These are phyloP conservation scores for Haberlea rhodopensis DNA, from an alignment of 257 asterid species.

Conservation along the genomic window DNA sequence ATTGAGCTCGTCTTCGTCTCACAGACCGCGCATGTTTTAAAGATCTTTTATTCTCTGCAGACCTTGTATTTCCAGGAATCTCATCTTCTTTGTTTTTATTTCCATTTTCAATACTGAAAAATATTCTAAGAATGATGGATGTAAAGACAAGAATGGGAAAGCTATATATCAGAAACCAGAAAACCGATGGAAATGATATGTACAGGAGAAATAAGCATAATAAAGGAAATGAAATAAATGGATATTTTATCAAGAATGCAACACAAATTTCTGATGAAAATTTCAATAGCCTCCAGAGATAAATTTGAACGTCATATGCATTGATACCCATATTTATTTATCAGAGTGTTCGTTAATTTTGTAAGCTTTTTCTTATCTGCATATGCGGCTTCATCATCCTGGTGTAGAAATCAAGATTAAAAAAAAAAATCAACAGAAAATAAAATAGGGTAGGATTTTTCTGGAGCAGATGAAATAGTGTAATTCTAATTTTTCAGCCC, in stretches of 20 bases:
- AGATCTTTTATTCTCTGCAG: constrained; percentile 25
- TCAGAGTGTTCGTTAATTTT: neutral
- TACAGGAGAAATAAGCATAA: constrained; percentile 40
- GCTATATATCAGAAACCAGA: constrained; percentile 55
- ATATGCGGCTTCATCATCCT: neutral
- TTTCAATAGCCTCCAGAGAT: constrained; percentile 33
- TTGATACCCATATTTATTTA: constrained; percentile 43
- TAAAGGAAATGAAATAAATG: constrained; percentile 39
- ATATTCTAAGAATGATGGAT: constrained; percentile 28
- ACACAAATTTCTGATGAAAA: constrained; percentile 33
- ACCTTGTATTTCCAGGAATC: constrained; percentile 2
- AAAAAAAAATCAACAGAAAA: constrained; percentile 13
- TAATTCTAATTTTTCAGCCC: constrained; percentile 10
- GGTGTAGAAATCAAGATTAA: neutral
- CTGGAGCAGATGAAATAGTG: neutral
- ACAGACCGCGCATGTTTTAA: constrained; percentile 59
- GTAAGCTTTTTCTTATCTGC: neutral
- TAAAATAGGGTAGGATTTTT: neutral
- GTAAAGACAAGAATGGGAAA: constrained; percentile 34
- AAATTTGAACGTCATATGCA: constrained; percentile 44
- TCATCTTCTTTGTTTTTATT: constrained; percentile 18
- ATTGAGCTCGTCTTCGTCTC: constrained; percentile 53
- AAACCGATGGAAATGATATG: constrained; percentile 42
- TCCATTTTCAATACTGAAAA: constrained; percentile 17
- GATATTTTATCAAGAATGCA: constrained; percentile 34